Conservation (phyloP, 768 basidiomycete species). For the Lactarius pseudohatsudake region DNA sequence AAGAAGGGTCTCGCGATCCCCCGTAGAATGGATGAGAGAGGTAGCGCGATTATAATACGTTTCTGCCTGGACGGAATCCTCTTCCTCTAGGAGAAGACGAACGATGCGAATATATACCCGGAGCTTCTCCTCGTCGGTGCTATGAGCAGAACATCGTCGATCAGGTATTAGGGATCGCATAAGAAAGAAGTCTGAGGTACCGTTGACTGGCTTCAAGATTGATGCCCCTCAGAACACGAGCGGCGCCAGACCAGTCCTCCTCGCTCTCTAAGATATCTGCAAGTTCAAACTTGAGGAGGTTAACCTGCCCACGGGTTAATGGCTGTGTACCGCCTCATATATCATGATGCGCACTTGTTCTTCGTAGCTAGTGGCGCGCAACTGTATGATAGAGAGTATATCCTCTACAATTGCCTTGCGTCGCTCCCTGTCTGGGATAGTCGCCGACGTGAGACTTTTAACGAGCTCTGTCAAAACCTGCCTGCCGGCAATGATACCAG, state of each 20-base stretch:
- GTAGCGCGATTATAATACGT: constrained; percentile 97
- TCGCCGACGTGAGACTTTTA: constrained; percentile 57
- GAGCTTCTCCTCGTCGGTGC: constrained; percentile 78
- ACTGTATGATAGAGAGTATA: constrained; percentile 67
- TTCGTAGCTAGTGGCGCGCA: constrained; percentile 87
- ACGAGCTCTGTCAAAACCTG: constrained; percentile 87
- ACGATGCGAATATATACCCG: constrained; percentile 92
- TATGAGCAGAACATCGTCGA: constrained; percentile 15
- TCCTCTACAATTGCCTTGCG: constrained; percentile 76
- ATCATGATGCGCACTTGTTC: constrained; percentile 69
- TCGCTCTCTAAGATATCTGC: constrained; percentile 86
- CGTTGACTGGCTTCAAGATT: constrained; percentile 87
- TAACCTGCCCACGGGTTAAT: constrained; percentile 53
- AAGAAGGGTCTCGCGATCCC: constrained; percentile 75
- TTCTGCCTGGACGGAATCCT: constrained; percentile 97
- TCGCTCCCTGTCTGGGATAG: constrained; percentile 52
- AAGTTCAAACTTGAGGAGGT: constrained; percentile 81
- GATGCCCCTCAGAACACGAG: constrained; percentile 87
- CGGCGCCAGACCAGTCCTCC: constrained; percentile 94
- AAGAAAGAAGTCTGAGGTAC: constrained; percentile 42
- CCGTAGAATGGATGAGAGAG: constrained; percentile 76
- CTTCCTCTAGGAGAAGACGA: constrained; percentile 90
- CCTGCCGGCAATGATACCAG: constrained; percentile 83
- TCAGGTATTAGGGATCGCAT: constrained; percentile 1
- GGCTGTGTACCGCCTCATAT: not conserved